These are phyloP conservation scores for Boletus rubroflammeus DNA, from an alignment of 768 basidiomycete genomes.

Conservation along the genomic window DNA sequence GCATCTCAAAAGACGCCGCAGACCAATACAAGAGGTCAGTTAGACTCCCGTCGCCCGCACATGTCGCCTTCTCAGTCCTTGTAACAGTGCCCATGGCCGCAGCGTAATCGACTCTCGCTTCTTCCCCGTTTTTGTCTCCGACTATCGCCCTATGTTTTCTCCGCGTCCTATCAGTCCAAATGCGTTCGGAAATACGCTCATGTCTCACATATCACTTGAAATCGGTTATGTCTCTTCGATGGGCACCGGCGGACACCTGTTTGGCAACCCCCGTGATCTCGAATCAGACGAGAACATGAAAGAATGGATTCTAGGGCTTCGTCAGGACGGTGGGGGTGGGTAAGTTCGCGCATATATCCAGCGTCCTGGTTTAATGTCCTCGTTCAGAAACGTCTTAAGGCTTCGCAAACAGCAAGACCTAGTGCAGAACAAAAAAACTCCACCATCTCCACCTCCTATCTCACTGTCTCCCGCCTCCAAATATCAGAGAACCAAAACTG, in stretches of 20 bases:
- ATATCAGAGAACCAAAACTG: background rate
- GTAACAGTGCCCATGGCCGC: conserved; percentile 23
- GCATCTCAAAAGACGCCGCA: conserved; percentile 52
- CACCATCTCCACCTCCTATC: conserved; percentile 3
- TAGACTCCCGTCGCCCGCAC: background rate
- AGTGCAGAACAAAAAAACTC: conserved; percentile 5
- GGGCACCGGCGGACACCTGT: conserved; percentile 41
- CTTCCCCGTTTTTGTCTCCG: conserved; percentile 44
- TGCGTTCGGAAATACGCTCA: conserved; percentile 37
- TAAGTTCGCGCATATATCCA: conserved; percentile 32
- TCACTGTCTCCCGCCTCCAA: background rate
- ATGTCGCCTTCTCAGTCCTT: conserved; percentile 3
- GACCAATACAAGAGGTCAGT: conserved; percentile 41
- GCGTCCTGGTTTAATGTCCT: background rate
- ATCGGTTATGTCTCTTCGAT: conserved; percentile 41
- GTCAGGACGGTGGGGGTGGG: conserved; percentile 57
- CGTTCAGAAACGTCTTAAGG: conserved; percentile 43
- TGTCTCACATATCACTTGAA: conserved; percentile 49
- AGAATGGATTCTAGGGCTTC: conserved; percentile 56
- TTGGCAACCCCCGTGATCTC: conserved; percentile 50
- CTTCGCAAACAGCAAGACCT: conserved; percentile 37
- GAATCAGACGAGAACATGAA: conserved; percentile 39
- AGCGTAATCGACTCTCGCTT: conserved; percentile 45
- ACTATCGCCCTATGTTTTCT: conserved; percentile 49
- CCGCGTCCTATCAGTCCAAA: conserved; percentile 45